A percentile compares a stretch with the other conserved stretches of the same genome.
Evolutionary conservation across 768 basidiomycete genomes (phyloP).

Genomic region (Boletus rubropictus): DNA sequence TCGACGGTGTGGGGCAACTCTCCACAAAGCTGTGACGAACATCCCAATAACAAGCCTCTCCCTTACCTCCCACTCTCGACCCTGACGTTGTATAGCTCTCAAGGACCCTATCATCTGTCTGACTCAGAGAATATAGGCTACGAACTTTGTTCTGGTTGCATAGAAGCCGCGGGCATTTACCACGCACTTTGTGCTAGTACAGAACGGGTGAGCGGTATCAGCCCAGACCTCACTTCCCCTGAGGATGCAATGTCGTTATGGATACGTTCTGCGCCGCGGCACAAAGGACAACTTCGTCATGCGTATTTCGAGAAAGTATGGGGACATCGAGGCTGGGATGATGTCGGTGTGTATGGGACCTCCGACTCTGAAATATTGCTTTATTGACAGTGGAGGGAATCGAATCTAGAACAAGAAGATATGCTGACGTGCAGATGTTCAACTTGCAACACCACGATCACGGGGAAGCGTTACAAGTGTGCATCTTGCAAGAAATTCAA

Average conservation of each 20-base stretch:
- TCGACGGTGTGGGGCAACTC: constrained; percentile 12
- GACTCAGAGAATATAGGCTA: constrained; percentile 44
- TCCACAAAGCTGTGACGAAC: constrained; percentile 12
- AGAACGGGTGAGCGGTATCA: constrained; percentile 13
- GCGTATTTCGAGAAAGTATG: constrained; percentile 84
- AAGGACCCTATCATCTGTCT: neutral
- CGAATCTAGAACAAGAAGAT: constrained; percentile 65
- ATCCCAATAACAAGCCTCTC: constrained; percentile 37
- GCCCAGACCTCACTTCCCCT: constrained; percentile 44
- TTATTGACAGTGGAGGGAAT: constrained; percentile 3
- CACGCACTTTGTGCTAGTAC: constrained; percentile 66
- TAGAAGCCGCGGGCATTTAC: constrained; percentile 69
- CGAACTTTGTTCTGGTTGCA: constrained; percentile 79
- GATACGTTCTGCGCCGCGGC: constrained; percentile 61
- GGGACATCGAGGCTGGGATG: constrained; percentile 79
- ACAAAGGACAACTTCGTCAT: constrained; percentile 75
- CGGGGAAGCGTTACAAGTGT: constrained; percentile 75
- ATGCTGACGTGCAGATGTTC: constrained; percentile 61
- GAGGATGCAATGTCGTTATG: constrained; percentile 55
- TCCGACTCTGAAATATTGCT: neutral
- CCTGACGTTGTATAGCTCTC: constrained; percentile 8
- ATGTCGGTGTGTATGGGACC: constrained; percentile 60
- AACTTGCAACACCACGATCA: constrained; percentile 64
- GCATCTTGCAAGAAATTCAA: constrained; percentile 73
- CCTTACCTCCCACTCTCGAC: constrained; percentile 38